phyloP scores from a whole-genome alignment of 1,284 basidiomycete species.

The Tilletia indica region DNA sequence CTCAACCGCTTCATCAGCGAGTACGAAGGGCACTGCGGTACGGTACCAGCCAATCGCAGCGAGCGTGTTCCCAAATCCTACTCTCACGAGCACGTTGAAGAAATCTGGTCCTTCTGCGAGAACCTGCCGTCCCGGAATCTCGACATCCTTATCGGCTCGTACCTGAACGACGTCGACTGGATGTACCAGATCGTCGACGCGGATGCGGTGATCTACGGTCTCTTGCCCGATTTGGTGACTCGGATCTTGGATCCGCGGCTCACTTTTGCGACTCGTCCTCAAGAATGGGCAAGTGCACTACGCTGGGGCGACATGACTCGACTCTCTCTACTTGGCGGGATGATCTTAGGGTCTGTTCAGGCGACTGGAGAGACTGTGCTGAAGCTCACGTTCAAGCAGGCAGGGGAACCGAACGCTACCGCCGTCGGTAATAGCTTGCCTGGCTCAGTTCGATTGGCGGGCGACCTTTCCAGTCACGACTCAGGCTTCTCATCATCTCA shows the following conservation, averaged over 20 bases:
- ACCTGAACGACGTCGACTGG: slow-evolving; percentile 12
- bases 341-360: background rate
- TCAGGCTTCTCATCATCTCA: background rate
- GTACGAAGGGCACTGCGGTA: background rate
- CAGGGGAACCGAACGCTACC: background rate
- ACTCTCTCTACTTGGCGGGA: background rate
- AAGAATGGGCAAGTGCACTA: background rate
- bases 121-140: background rate
- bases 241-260: background rate
- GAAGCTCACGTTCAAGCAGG: slow-evolving; percentile 6
- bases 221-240: background rate
- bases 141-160: slow-evolving; percentile 3
- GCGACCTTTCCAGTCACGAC: background rate
- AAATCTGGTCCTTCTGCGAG: slow-evolving; percentile 13
- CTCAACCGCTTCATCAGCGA: slow-evolving; percentile 13
- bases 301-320: slow-evolving; percentile 15
- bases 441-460: background rate
- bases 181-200: slow-evolving; percentile 16
- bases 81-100: slow-evolving; percentile 1
- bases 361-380: background rate
- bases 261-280: background rate
- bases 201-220: background rate
- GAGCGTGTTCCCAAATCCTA: background rate
- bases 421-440: background rate
- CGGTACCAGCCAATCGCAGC: background rate